Conservation (phyloP, 148 eudicot species). For the Diospyros lotus region DNA sequence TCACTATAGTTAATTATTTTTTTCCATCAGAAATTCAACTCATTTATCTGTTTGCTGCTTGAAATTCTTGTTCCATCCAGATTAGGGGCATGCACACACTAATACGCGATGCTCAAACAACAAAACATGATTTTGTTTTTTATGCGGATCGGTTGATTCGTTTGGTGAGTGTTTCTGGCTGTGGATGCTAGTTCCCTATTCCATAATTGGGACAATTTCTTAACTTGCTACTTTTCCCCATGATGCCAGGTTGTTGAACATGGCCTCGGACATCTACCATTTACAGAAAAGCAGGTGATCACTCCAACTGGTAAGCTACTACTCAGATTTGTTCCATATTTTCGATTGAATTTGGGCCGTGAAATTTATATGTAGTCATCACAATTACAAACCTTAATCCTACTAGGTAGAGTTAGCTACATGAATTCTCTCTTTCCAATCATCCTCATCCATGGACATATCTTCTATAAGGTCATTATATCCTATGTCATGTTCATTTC, state of each 20-base stretch:
- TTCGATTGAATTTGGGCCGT: background rate
- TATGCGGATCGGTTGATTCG: conserved; percentile 88
- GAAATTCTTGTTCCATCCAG: conserved; percentile 32
- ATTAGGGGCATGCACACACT: conserved; percentile 95
- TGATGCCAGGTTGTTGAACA: conserved; percentile 79
- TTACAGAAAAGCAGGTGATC: conserved; percentile 87
- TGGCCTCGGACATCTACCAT: conserved; percentile 95
- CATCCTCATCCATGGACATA: no score
- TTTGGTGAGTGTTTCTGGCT: conserved; percentile 44
- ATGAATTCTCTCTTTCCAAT: no score
- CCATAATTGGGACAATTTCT: background rate
- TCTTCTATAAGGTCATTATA: no score
- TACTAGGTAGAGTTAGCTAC: no score
- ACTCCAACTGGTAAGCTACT: conserved; percentile 85
- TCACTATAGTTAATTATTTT: background rate
- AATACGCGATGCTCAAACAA: conserved; percentile 76
- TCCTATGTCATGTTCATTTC: no score
- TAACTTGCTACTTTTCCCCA: background rate
- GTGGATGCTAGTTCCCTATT: conserved; percentile 2
- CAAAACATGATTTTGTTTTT: conserved; percentile 88
- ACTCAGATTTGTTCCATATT: background rate
- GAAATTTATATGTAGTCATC: no score
- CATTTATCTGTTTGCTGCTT: background rate
- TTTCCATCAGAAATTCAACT: background rate
- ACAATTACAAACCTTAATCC: no score